Evolutionary conservation across 495 filamentous ascomycete genomes (phyloP).

Genomic region (Niebla homalea): DNA sequence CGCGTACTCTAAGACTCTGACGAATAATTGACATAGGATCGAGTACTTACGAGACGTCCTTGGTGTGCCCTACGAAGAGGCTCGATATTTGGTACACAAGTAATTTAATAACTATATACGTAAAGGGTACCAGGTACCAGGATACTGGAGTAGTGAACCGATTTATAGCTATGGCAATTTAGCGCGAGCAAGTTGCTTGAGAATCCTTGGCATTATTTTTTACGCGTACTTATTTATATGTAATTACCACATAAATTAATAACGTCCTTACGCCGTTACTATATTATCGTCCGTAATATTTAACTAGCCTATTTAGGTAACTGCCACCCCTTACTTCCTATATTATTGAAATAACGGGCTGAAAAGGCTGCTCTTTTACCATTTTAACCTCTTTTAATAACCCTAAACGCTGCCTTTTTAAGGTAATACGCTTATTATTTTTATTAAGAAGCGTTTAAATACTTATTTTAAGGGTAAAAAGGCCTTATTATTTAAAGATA

Average conservation of each 20-base stretch:
- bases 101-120: neutral
- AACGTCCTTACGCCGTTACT: neutral
- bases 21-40: slow-evolving; percentile 23
- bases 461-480: neutral
- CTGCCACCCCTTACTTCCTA: neutral
- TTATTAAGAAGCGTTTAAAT: neutral
- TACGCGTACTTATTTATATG: no score
- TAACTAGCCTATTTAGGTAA: neutral
- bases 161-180: neutral
- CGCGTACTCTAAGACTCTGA: neutral
- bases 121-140: neutral
- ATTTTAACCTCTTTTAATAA: neutral
- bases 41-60: slow-evolving; percentile 41
- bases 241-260: neutral
- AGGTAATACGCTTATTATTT: neutral
- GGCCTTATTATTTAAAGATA: no score
- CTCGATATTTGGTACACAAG: slow-evolving; percentile 14
- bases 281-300: neutral
- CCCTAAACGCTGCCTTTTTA: neutral
- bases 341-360: neutral
- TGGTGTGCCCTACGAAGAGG: slow-evolving; percentile 33
- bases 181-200: neutral
- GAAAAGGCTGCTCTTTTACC: neutral
- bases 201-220: no score
- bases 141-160: neutral